Evolutionary conservation across 495 filamentous ascomycete species (phyloP), one percentile per base, ranked within the genome.

Genomic region (Penicillium psychrofluorescens): DNA sequence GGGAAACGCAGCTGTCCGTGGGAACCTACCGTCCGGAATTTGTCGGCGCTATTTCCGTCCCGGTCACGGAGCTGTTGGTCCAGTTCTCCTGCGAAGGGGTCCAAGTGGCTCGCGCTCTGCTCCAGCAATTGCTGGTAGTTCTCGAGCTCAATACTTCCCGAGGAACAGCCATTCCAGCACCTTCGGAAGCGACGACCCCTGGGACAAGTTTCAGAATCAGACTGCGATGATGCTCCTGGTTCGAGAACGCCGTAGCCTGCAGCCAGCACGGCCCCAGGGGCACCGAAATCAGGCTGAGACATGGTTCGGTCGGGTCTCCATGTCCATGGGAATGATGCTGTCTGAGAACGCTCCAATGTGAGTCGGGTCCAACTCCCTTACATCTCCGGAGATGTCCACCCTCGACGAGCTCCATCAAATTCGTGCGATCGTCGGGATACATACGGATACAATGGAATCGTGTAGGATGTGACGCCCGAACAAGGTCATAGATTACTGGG

Each of bases 61-160:
- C 31, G 1, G 15, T 4, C 12, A 30, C 31, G 8, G 4, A 38
- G 12, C n/a, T 7, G 4, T 30, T 36, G 35, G 29, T n/a, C 14
- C 10, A 30, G n/a, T 38, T n/a, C n/a, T 32, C 45, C 3, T 7
- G 37, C 8, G 34, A 48, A 4, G 45, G 45, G 7, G 30, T 48
- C 13, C 11, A 13, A 1, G 38, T 40, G 11, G 40, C 11, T 1
- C 32, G 43, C 6, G 39, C 39, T 28, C 40, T 48, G n/a, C 45
- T 48, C 29, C 39, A 38, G 9, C 34, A 43, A 16, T 22, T 48
- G 35, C 15, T 42, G 1, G 35, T 38, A 29, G 35, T 43, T 0
- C 35, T 43, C 11, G 2, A 28, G 22, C 29, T 29, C 8, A 28
- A 40, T 35, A 14, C 8, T n/a, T 15, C 7, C 11, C 35, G 45